Base-by-base conservation (phyloP, 1,284 basidiomycete species). In the Cryptococcus amylolentus region DNA sequence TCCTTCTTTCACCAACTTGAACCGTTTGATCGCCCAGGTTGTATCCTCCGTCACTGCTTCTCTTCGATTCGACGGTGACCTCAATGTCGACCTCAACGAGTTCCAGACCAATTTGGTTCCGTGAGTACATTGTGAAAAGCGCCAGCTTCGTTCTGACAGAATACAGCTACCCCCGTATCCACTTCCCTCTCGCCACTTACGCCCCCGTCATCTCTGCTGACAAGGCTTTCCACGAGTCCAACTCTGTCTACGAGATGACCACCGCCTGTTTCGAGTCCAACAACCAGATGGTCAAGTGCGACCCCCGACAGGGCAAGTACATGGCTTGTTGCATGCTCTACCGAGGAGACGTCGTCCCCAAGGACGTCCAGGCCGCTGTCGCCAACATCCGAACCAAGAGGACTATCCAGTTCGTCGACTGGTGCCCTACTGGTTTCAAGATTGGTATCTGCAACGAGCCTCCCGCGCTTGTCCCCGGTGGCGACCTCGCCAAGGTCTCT, bases 61-160 rank as follows among this genome's bases (percentile, higher is more conserved):
- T 47, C 84, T 98, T 57, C 90, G 95, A 62, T 98, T 98, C 79
- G 94, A 96, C 72, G 95, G 95, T 48, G 96, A 93, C 62, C 84
- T 98, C 73, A 98, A 98, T 78, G 95, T 98, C 70, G 95, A 98
- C 79, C 79, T 98, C 68, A 93, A 91, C 80, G 94, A 98, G 81
- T 98, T 98, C 86, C 95, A 98, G 82, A 97, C 93, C 63, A 97
- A 97, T 81, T 81, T 97, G 77, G 94, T 97, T 56, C 94, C 91
- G 85, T 89, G 68, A 79, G 88, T 83, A 10, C 26, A 39, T 14
- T 12, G 20, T 45, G 40, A 31, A 10, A 6, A 1, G 23, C 35
- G 16, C 35, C 13, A 27, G 13, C 37, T 37, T 16, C 2, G 27
- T n/a, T n/a, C 52, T 60, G 40, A 57, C 44, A 12, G 28, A 23